These are phyloP conservation scores for Metrosideros polymorpha DNA, from an alignment of 441 rosid species.

Conservation along the genomic window DNA sequence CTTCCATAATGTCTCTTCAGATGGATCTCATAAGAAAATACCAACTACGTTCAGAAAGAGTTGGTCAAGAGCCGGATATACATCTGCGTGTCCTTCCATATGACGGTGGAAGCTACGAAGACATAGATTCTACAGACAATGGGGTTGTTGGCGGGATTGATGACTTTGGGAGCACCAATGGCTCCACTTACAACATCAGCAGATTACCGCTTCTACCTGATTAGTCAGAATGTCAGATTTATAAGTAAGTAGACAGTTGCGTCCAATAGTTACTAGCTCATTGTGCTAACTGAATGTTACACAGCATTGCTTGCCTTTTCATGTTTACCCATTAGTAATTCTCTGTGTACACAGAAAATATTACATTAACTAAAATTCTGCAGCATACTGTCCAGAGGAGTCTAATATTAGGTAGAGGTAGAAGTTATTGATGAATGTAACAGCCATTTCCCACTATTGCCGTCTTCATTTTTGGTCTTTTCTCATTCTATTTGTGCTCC, in stretches of 20 bases:
- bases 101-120: constrained; percentile 14
- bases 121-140: constrained; percentile 9
- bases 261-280: background rate
- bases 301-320: background rate
- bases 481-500: background rate
- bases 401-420: background rate
- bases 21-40: constrained; percentile 50
- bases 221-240: constrained; percentile 9
- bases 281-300: background rate
- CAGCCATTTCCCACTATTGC: background rate
- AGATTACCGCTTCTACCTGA: constrained; percentile 76
- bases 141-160: constrained; percentile 23
- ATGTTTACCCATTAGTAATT: background rate
- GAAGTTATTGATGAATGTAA: background rate
- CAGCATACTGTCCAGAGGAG: background rate
- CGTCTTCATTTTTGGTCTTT: background rate
- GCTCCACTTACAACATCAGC: constrained; percentile 23
- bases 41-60: constrained; percentile 44
- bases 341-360: background rate
- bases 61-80: constrained; percentile 35
- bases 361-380: background rate
- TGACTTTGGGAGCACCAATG: constrained; percentile 30
- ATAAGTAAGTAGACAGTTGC: background rate
- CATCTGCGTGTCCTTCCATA: constrained; percentile 52
- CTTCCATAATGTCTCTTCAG: constrained; percentile 49